phyloP scores from a whole-genome alignment of 2,329 filamentous ascomycete genomes.

The Calonectria leucothoes region DNA sequence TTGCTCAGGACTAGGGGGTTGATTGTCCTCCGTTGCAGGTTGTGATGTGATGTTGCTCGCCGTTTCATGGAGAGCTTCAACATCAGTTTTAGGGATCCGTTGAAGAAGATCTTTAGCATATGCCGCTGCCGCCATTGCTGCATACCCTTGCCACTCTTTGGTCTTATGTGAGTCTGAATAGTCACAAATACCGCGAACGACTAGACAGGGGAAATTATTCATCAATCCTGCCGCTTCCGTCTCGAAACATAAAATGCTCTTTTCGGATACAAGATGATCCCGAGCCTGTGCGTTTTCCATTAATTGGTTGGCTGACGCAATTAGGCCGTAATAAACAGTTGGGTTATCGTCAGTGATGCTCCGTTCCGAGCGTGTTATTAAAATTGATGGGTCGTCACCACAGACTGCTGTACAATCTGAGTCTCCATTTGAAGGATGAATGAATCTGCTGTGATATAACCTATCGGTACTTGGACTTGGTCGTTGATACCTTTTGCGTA shows the following conservation, averaged over 20 bases:
- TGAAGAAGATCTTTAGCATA: background rate
- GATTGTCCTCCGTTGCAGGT: background rate
- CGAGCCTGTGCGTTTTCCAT: background rate
- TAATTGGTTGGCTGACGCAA: background rate
- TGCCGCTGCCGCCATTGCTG: background rate
- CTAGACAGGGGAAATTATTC: background rate
- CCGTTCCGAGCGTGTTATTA: background rate
- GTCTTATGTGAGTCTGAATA: background rate
- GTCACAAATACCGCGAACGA: background rate
- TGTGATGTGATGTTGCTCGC: background rate
- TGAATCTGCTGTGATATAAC: background rate
- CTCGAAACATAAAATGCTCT: slow-evolving; percentile 40
- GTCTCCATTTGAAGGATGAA: background rate
- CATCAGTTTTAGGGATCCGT: background rate
- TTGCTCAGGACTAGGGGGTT: too few species aligned
- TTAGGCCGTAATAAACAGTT: background rate
- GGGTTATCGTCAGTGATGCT: background rate
- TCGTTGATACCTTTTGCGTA: background rate
- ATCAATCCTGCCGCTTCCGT: slow-evolving; percentile 36
- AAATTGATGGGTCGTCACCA: background rate
- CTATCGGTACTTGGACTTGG: background rate
- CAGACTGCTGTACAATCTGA: background rate
- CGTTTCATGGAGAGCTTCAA: background rate
- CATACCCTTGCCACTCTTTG: background rate
- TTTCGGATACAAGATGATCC: slow-evolving; percentile 41